Conservation (phyloP, 1,139 yeast species). For the Suhomyces terraborum region DNA sequence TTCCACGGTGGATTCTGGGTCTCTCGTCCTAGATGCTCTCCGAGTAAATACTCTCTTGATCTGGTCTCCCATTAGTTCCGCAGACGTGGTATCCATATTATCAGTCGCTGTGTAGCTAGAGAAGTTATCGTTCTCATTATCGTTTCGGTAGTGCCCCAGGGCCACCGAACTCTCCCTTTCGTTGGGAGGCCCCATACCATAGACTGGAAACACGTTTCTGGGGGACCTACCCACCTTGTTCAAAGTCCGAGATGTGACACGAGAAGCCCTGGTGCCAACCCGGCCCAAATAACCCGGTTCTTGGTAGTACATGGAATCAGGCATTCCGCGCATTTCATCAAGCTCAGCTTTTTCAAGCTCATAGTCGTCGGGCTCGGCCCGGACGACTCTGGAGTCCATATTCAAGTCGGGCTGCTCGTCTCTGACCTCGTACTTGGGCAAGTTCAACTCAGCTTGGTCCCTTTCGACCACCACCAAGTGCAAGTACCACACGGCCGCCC, state of each 20-base stretch:
- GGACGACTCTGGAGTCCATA: conserved; percentile 72
- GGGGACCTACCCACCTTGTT: conserved; percentile 51
- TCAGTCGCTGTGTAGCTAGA: conserved; percentile 8
- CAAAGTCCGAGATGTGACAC: conserved; percentile 10
- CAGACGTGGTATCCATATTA: conserved; percentile 18
- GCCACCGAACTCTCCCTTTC: conserved; percentile 61
- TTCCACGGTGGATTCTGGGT: conserved; percentile 10
- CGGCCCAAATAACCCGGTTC: conserved; percentile 1
- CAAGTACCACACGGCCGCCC: conserved; percentile 66
- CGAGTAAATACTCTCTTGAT: conserved; percentile 26
- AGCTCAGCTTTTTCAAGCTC: background rate
- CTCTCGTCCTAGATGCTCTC: conserved; percentile 7
- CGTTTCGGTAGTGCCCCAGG: conserved; percentile 23
- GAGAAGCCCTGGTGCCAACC: conserved; percentile 10
- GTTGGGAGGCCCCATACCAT: conserved; percentile 70
- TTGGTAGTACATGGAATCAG: background rate
- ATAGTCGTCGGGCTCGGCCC: conserved; percentile 1
- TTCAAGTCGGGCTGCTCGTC: conserved; percentile 81
- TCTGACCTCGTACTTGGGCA: conserved; percentile 67
- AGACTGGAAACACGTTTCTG: conserved; percentile 74
- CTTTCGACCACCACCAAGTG: conserved; percentile 70
- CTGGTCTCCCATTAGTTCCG: conserved; percentile 36
- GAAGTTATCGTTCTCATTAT: conserved; percentile 9
- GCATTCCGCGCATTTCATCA: background rate
- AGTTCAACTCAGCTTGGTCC: conserved; percentile 58